A percentile compares a stretch with the other conserved stretches of the same genome.
Conservation (phyloP, 805 yeast genomes). For the Blastobotrys mokoenaii region DNA sequence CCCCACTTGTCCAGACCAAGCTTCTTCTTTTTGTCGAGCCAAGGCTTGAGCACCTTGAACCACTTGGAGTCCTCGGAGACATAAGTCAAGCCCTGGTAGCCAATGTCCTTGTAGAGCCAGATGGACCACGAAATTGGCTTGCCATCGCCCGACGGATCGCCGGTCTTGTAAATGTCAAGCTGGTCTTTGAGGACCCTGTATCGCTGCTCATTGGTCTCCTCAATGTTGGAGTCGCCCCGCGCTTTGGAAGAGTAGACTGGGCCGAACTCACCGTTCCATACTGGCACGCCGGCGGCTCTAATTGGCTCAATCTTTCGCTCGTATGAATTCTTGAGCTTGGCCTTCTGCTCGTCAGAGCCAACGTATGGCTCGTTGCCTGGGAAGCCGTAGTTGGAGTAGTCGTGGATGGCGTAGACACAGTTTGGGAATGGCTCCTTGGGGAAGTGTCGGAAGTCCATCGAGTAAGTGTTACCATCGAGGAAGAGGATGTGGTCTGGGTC, state of each 20-base stretch:
- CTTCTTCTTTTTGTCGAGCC: constrained; percentile 35
- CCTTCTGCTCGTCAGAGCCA: constrained; percentile 32
- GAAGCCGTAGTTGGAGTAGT: constrained; percentile 39
- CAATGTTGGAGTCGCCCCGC: constrained; percentile 37
- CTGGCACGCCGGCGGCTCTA: constrained; percentile 35
- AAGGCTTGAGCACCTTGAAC: constrained; percentile 35
- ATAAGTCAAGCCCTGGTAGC: constrained; percentile 42
- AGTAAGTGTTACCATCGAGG: constrained; percentile 44
- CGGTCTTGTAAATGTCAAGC: constrained; percentile 35
- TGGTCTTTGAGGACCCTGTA: constrained; percentile 39
- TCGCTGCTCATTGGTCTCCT: constrained; percentile 32
- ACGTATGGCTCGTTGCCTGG: constrained; percentile 29
- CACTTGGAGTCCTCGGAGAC: constrained; percentile 39
- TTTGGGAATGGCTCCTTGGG: constrained; percentile 34
- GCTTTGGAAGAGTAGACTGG: constrained; percentile 37
- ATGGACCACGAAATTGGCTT: constrained; percentile 43
- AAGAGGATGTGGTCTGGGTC: constrained; percentile 43
- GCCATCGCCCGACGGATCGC: constrained; percentile 42
- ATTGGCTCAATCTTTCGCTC: constrained; percentile 38
- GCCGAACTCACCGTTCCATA: constrained; percentile 49
- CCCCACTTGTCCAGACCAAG: constrained; percentile 47
- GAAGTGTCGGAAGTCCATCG: constrained; percentile 43
- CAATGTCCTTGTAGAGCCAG: constrained; percentile 47
- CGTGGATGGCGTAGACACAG: constrained; percentile 44
- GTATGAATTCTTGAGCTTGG: constrained; percentile 33